phyloP scores from a whole-genome alignment of 2,329 filamentous ascomycete species.

The Chaetothyriales sp. region DNA sequence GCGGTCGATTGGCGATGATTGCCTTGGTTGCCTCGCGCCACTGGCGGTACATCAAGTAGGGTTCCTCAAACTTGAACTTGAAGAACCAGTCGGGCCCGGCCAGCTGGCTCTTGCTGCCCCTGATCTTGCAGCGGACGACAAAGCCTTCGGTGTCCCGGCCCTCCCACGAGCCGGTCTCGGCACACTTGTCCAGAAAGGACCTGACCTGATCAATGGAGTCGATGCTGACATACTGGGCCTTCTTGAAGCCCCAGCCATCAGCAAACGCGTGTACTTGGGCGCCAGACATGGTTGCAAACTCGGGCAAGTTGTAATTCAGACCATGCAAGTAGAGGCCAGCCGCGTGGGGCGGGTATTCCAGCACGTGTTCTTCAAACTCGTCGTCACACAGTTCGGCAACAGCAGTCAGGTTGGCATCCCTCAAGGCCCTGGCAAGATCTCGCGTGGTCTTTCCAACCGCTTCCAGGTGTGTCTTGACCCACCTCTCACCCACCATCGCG shows the following conservation, averaged over 20 bases:
- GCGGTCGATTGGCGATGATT: constrained; percentile 60
- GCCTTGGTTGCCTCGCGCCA: constrained; percentile 96
- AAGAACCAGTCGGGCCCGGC: constrained; percentile 82
- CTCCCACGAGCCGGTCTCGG: constrained; percentile 77
- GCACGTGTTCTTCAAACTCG: constrained; percentile 88
- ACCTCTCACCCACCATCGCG: constrained; percentile 66
- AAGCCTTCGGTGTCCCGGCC: constrained; percentile 94
- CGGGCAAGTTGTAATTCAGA: constrained; percentile 86
- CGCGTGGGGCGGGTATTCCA: constrained; percentile 69
- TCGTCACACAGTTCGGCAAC: constrained; percentile 96
- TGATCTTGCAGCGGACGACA: constrained; percentile 75
- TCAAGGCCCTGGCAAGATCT: constrained; percentile 64
- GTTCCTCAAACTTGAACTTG: constrained; percentile 99
- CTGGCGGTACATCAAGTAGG: constrained; percentile 95
- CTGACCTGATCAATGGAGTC: constrained; percentile 62
- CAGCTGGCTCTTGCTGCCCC: constrained; percentile 30
- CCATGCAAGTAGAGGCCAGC: constrained; percentile 92
- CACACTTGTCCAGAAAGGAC: constrained; percentile 67
- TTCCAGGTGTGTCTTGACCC: constrained; percentile 66
- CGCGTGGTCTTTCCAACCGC: constrained; percentile 62
- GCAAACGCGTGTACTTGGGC: constrained; percentile 78
- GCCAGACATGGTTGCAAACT: constrained; percentile 78
- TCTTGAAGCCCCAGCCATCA: constrained; percentile 83
- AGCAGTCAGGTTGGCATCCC: constrained; percentile 74
- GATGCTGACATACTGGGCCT: constrained; percentile 67